These are phyloP conservation scores for Penicillium soppii DNA, from an alignment of 495 filamentous ascomycete genomes.

Conservation along the genomic window DNA sequence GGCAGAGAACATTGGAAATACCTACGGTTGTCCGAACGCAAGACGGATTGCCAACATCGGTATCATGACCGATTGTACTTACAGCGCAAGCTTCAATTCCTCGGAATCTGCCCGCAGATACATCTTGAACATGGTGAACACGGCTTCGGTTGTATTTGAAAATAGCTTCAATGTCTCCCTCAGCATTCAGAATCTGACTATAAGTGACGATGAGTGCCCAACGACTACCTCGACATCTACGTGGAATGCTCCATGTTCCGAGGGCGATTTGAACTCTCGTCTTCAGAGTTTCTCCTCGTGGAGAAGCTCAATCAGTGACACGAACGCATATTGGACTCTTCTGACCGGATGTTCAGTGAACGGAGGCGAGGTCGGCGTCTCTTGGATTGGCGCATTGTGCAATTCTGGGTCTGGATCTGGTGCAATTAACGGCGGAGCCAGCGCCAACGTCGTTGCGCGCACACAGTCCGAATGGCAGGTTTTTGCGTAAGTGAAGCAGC, in stretches of 20 bases:
- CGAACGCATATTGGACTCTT: constrained; percentile 86
- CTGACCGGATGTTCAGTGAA: constrained; percentile 73
- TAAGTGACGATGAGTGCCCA: constrained; percentile 67
- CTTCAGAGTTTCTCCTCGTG: constrained; percentile 78
- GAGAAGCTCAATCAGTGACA: constrained; percentile 65
- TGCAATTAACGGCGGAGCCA: constrained; percentile 47
- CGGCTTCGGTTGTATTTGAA: constrained; percentile 80
- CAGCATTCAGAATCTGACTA: constrained; percentile 74
- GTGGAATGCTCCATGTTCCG: constrained; percentile 74
- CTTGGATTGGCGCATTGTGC: constrained; percentile 85
- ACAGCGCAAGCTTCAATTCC: constrained; percentile 63
- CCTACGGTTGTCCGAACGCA: constrained; percentile 72
- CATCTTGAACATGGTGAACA: constrained; percentile 75
- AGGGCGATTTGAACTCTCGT: constrained; percentile 63
- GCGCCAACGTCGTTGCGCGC: constrained; percentile 80
- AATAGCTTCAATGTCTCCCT: constrained; percentile 85
- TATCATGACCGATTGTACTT: constrained; percentile 88
- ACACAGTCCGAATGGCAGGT: constrained; percentile 88
- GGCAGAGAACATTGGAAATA: constrained; percentile 67
- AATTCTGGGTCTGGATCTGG: constrained; percentile 49
- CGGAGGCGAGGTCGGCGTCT: constrained; percentile 75
- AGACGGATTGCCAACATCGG: constrained; percentile 81
- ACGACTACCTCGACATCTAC: constrained; percentile 54
- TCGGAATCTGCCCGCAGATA: constrained; percentile 58
- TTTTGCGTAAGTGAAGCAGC: constrained; percentile 70